Evolutionary conservation across 106 monocot species (phyloP).

Genomic region (Acanthochlamys bracteata): DNA sequence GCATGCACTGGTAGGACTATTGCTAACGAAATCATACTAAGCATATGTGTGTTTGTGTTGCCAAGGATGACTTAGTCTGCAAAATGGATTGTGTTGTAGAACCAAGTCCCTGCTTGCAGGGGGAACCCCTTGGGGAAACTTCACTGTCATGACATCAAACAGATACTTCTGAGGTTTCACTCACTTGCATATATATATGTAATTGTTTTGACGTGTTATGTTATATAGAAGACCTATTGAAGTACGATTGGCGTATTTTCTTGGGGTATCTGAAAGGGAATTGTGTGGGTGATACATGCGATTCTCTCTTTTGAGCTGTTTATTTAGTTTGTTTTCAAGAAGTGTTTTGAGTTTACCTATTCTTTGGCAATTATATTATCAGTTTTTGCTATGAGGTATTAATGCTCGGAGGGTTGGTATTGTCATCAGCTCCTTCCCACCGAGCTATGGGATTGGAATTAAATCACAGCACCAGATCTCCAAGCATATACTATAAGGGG

Average conservation of each 20-base stretch:
- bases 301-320: too few relatives aligned
- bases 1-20: background rate
- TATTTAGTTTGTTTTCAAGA: too few relatives aligned
- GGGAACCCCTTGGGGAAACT: conserved; percentile 43
- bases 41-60: background rate
- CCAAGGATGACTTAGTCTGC: conserved; percentile 33
- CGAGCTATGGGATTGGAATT: conserved; percentile 25
- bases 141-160: conserved; percentile 21
- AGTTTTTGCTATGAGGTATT: conserved; percentile 18
- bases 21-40: background rate
- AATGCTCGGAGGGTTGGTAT: conserved; percentile 29
- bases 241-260: too few relatives aligned
- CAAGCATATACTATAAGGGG: background rate
- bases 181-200: background rate
- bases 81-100: conserved; percentile 29
- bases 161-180: conserved; percentile 29
- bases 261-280: too few relatives aligned
- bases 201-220: too few relatives aligned
- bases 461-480: conserved; percentile 41
- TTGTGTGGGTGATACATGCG: too few relatives aligned
- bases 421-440: conserved; percentile 39
- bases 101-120: conserved; percentile 40
- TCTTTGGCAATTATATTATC: conserved; percentile 12
- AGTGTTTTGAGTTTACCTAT: conserved; percentile 60
- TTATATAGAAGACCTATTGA: too few relatives aligned